phyloP scores from a whole-genome alignment of 1,139 yeast species.

The Scheffersomyces stambukii region DNA sequence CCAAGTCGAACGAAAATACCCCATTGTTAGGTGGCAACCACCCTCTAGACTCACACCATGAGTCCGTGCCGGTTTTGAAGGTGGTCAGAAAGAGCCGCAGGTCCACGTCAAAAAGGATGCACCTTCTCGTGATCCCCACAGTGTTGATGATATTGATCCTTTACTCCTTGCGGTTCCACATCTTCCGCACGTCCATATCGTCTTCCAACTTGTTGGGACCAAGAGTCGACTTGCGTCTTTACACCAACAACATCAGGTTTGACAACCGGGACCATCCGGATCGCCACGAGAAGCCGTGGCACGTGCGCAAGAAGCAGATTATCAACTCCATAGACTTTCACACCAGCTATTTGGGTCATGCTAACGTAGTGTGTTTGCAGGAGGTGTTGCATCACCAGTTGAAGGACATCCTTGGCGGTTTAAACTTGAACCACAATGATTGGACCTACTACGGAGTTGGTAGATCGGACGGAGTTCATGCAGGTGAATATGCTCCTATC shows the following conservation, averaged over 20 bases:
- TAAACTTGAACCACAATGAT: conserved; percentile 19
- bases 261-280: conserved; percentile 29
- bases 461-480: conserved; percentile 40
- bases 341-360: conserved; percentile 13
- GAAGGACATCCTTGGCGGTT: conserved; percentile 36
- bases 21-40: no score
- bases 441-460: conserved; percentile 48
- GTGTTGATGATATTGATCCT: conserved; percentile 1
- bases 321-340: conserved; percentile 37
- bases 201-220: conserved; percentile 11
- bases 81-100: no score
- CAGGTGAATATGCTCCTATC: conserved; percentile 46
- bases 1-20: no score
- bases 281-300: conserved; percentile 44
- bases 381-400: conserved; percentile 53
- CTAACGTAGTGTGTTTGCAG: conserved; percentile 44
- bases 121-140: no score
- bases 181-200: conserved; percentile 1
- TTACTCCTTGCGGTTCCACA: no score
- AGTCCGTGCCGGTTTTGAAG: no score
- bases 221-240: conserved; percentile 31
- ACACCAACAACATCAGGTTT: conserved; percentile 52
- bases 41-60: no score
- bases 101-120: no score
- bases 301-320: conserved; percentile 25